phyloP scores from a whole-genome alignment of 768 basidiomycete species.

The Lentinula guzmanii region DNA sequence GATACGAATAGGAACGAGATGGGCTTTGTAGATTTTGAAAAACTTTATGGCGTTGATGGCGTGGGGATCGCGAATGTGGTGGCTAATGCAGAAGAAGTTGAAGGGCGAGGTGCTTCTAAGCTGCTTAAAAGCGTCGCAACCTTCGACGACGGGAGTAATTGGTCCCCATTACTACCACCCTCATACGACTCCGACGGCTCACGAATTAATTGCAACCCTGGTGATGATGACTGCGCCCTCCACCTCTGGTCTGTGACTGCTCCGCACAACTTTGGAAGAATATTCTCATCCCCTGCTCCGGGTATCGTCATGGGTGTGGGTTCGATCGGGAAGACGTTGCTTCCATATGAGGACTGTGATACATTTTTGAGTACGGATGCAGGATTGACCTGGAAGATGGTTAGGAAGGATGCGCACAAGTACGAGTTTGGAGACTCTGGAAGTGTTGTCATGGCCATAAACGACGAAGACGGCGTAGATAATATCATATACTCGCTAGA shows the following conservation, averaged over 20 bases:
- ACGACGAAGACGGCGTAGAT: slow-evolving; percentile 78
- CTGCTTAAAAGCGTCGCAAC: slow-evolving; percentile 76
- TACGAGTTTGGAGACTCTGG: slow-evolving; percentile 95
- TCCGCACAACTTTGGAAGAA: slow-evolving; percentile 88
- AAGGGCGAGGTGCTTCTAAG: slow-evolving; percentile 62
- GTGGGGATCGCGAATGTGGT: slow-evolving; percentile 90
- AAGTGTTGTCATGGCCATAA: slow-evolving; percentile 71
- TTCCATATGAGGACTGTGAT: slow-evolving; percentile 79
- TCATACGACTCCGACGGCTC: slow-evolving; percentile 53
- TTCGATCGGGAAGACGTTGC: slow-evolving; percentile 63
- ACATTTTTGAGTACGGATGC: slow-evolving; percentile 92
- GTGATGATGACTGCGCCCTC: slow-evolving; percentile 67
- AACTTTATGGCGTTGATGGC: slow-evolving; percentile 79
- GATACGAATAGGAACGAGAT: slow-evolving; percentile 87
- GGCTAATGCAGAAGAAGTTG: slow-evolving; percentile 77
- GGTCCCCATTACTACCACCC: slow-evolving; percentile 60
- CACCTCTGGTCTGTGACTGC: slow-evolving; percentile 91
- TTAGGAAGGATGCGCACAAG: slow-evolving; percentile 70
- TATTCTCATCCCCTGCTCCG: slow-evolving; percentile 93
- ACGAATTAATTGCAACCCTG: slow-evolving; percentile 54
- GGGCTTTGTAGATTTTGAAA: slow-evolving; percentile 94
- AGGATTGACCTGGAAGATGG: slow-evolving; percentile 82
- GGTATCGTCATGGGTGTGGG: slow-evolving; percentile 98
- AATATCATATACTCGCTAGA: slow-evolving; percentile 75
- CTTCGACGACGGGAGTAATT: slow-evolving; percentile 86